Conservation (phyloP, 768 basidiomycete genomes). For the Lactarius quietus region DNA sequence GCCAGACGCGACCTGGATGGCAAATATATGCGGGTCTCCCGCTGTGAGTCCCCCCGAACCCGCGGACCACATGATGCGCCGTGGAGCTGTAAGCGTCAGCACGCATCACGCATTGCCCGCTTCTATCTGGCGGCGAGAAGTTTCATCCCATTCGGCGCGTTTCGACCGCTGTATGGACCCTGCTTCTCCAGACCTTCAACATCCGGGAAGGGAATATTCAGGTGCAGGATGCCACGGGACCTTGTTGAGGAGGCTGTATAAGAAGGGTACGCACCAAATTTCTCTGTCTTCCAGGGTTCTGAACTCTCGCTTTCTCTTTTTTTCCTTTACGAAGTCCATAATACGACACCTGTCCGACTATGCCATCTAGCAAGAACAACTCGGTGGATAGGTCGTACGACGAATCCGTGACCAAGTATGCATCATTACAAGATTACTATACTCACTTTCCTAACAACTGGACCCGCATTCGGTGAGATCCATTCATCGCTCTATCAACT, state of each 20-base stretch:
- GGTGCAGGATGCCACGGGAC: neutral
- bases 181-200: neutral
- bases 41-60: neutral
- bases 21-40: neutral
- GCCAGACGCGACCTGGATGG: neutral
- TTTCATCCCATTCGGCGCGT: neutral
- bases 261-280: neutral
- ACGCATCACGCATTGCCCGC: neutral
- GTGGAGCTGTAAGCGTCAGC: neutral
- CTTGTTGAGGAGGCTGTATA: neutral
- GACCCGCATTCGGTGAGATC: constrained; percentile 7
- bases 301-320: neutral
- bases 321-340: neutral
- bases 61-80: neutral
- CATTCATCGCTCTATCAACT: neutral
- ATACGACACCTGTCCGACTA: neutral
- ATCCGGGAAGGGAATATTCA: neutral
- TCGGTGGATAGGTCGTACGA: neutral
- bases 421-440: neutral
- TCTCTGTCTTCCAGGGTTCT: neutral
- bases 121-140: neutral
- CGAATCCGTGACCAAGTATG: neutral
- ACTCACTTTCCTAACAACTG: constrained; percentile 3
- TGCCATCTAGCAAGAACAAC: neutral
- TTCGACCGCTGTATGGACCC: neutral